Percentiles rank a stretch among this genome's conserved stretches.
phyloP scores from a whole-genome alignment of 768 basidiomycete genomes.

The Amanita exitialis region DNA sequence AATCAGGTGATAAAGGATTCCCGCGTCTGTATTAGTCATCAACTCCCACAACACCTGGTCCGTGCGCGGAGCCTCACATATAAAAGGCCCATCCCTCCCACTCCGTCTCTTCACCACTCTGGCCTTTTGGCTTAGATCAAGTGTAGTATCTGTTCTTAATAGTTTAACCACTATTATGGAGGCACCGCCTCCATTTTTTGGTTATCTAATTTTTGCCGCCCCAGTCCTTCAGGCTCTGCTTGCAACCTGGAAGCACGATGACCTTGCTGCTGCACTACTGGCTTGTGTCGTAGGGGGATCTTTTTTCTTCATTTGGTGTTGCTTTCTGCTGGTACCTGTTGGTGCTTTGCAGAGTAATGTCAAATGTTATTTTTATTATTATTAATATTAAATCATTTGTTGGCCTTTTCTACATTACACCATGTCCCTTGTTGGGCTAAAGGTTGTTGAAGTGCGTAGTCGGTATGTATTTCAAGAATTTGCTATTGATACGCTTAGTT shows the following conservation, averaged over 20 bases:
- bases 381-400: too few relatives aligned
- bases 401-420: too few relatives aligned
- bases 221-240: conserved; percentile 46
- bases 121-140: conserved; percentile 83
- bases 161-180: conserved; percentile 52
- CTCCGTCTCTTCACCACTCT: conserved; percentile 45
- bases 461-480: too few relatives aligned
- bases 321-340: neutral
- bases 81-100: neutral
- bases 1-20: neutral
- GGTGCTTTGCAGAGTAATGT: neutral
- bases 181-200: conserved; percentile 42
- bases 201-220: conserved; percentile 51
- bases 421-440: conserved; percentile 21
- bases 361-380: too few relatives aligned
- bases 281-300: neutral
- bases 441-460: conserved; percentile 36
- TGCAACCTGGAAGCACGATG: conserved; percentile 44
- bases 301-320: neutral
- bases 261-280: conserved; percentile 19
- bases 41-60: neutral
- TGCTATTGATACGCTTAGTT: conserved; percentile 32
- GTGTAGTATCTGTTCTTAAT: conserved; percentile 82
- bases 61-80: neutral
- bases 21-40: neutral